Evolutionary conservation across 2,329 filamentous ascomycete genomes (phyloP).

Genomic region (Phaeosphaeriaceae sp.): DNA sequence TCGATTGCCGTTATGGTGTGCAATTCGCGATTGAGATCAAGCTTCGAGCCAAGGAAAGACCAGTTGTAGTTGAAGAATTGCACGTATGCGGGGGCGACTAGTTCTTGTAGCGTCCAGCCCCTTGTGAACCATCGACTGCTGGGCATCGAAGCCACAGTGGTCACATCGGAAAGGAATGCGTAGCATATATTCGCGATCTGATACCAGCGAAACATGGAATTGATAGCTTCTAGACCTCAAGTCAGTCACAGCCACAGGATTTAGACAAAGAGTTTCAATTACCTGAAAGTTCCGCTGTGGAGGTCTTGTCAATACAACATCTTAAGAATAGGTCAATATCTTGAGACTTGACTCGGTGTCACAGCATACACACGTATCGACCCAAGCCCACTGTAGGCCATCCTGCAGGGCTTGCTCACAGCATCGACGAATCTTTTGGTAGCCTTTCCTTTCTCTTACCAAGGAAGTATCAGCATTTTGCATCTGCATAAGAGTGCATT

Average conservation of each 20-base stretch:
- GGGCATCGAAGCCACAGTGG: background rate
- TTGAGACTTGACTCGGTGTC: background rate
- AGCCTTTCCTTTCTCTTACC: background rate
- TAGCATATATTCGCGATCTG: slow-evolving; percentile 12
- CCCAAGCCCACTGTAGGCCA: slow-evolving; percentile 15
- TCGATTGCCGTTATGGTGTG: slow-evolving; percentile 12
- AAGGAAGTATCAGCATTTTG: background rate
- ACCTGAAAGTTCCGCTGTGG: slow-evolving; percentile 3
- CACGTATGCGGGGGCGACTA: slow-evolving; percentile 10
- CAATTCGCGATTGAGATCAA: slow-evolving; percentile 1
- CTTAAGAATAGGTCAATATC: background rate
- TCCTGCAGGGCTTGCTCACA: slow-evolving; percentile 10
- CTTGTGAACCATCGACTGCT: slow-evolving; percentile 19
- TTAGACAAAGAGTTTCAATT: slow-evolving; percentile 8
- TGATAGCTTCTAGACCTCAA: slow-evolving; percentile 4
- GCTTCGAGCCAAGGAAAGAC: slow-evolving; percentile 6
- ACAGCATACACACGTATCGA: slow-evolving; percentile 7
- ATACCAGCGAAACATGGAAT: slow-evolving; percentile 23
- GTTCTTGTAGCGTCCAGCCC: slow-evolving; percentile 21
- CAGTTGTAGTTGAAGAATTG: slow-evolving; percentile 13
- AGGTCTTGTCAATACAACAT: slow-evolving; percentile 20
- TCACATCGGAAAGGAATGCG: slow-evolving; percentile 17
- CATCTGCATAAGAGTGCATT: slow-evolving; percentile 12
- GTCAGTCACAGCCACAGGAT: background rate
- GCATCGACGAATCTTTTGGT: slow-evolving; percentile 9